Evolutionary conservation across 441 rosid species (phyloP), one percentile per base, ranked within the genome.

Genomic region (Gossypium schwendimanii): DNA sequence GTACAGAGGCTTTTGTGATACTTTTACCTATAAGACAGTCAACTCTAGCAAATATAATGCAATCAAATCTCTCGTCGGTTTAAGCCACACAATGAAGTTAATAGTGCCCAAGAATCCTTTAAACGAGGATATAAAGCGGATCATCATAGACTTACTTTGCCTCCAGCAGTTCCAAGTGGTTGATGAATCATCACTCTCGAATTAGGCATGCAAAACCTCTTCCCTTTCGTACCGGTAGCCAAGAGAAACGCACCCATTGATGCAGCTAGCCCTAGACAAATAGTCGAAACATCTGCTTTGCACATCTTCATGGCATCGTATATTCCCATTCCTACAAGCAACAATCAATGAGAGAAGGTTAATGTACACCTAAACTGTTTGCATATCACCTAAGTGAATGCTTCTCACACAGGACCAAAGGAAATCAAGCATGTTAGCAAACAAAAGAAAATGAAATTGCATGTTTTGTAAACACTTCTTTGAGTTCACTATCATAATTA

Each of bases 191-290:
- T 90, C 63, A 92, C 94, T 81, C 86, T 91, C 28, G 88, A 91
- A 77, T 94, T 94, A 33, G 98, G 98, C 98, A 94, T 94, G 87
- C 94, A 92, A 60, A 81, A 92, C 31, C 98, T 89, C 87, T 94
- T 92, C 76, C 97, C 98, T 88, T 89, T 88, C 2, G 93, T 70
- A 61, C 98, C 98, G 70, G 92, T 65, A 70, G 94, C 94, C 69
- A 94, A 94, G 47, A 94, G 87, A 79, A 94, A 88, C 18, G 98
- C 97, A 61, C 92, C 97, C 94, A 88, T 92, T 7, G 97, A 92
- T 72, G 97, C 97, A 6, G 98, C 95, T 75, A 92, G 85, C 0
- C 98, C 98, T 28, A 91, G 71, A 76, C 97, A 92, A 84, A 94
- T 86, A 64, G 98, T 24, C 28, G 98, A 92, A 72, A 94, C 89